These are phyloP conservation scores for Nyctanthes arbortristis DNA, from an alignment of 257 asterid species.

Conservation along the genomic window DNA sequence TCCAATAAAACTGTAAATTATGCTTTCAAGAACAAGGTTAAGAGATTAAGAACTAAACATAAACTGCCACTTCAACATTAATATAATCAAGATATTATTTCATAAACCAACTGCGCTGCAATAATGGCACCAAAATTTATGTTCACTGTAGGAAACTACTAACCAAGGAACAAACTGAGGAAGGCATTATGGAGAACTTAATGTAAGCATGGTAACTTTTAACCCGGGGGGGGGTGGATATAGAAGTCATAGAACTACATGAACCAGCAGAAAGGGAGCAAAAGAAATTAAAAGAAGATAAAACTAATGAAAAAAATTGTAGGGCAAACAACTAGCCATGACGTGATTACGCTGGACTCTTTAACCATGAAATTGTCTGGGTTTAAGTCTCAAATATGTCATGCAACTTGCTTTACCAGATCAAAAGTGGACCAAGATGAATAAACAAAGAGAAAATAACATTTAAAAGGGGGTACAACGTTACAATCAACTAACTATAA, in stretches of 20 bases:
- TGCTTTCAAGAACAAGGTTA: background rate
- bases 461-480: background rate
- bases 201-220: background rate
- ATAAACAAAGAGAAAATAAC: background rate
- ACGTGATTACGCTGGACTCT: background rate
- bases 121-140: background rate
- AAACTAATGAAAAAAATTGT: background rate
- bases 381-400: too few species aligned
- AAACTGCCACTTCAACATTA: background rate
- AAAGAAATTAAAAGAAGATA: background rate
- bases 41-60: background rate
- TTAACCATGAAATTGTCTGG: background rate
- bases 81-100: background rate
- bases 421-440: background rate
- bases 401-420: background rate
- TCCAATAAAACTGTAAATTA: background rate
- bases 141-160: background rate
- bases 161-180: background rate
- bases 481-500: background rate
- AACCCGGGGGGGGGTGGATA: too few species aligned
- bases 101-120: background rate
- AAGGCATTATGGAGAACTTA: background rate
- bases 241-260: too few species aligned
- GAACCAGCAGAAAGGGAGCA: too few species aligned
- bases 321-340: background rate